A percentile compares a stretch with the other conserved stretches of the same genome.
These are phyloP conservation scores for Vaccinium corymbosum DNA, from an alignment of 148 eudicot genomes.

Conservation along the genomic window DNA sequence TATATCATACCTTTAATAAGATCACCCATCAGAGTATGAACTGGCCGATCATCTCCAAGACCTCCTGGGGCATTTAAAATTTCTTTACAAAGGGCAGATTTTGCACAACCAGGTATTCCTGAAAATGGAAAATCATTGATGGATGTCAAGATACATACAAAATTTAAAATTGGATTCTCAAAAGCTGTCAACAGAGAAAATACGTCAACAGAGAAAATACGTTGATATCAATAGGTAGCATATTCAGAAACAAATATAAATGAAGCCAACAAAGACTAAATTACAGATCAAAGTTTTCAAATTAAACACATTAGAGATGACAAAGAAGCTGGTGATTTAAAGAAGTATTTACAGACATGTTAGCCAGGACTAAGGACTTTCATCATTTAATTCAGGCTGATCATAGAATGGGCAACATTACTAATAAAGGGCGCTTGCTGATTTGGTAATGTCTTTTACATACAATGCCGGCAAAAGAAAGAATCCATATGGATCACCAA, in stretches of 20 bases:
- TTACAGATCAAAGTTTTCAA: not conserved
- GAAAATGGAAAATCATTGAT: slow-evolving; percentile 14
- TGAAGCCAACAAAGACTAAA: not conserved
- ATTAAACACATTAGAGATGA: not conserved
- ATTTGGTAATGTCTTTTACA: not conserved
- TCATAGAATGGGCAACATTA: not conserved
- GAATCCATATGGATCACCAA: not conserved
- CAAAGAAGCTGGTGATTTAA: not conserved
- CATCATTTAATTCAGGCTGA: not conserved
- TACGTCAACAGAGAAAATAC: not conserved
- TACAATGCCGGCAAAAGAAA: not conserved
- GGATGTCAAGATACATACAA: slow-evolving; percentile 7
- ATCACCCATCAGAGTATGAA: slow-evolving; percentile 93
- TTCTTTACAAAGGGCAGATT: slow-evolving; percentile 92
- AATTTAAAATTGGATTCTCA: not conserved
- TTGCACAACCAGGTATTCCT: slow-evolving; percentile 99
- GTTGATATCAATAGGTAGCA: not conserved
- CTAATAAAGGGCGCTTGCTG: not conserved
- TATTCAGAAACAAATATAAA: not conserved
- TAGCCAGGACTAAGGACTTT: not conserved
- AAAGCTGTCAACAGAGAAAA: slow-evolving; percentile 12
- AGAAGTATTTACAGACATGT: not conserved
- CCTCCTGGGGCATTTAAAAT: slow-evolving; percentile 48
- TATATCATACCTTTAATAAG: slow-evolving; percentile 63
- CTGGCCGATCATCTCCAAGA: slow-evolving; percentile 75